Percentiles rank a stretch among this genome's conserved stretches.
These are phyloP conservation scores for Mycogone perniciosa DNA, from an alignment of 2,329 filamentous ascomycete genomes.

Conservation along the genomic window DNA sequence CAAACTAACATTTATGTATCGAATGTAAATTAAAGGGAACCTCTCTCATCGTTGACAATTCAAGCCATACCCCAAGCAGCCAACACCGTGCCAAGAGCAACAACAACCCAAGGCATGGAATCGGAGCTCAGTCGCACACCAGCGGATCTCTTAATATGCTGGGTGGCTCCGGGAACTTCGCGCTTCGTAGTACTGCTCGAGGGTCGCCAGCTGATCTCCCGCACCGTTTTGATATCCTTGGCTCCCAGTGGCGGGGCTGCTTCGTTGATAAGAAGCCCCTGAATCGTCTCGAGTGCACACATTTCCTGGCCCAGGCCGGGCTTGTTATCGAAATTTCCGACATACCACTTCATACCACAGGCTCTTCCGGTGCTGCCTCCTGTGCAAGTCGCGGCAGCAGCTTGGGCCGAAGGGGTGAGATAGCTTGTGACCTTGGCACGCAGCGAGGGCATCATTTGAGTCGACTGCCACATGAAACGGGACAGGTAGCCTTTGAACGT, in stretches of 20 bases:
- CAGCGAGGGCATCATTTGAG: conserved; percentile 51
- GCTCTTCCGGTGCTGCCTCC: conserved; percentile 45
- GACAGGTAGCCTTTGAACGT: conserved; percentile 64
- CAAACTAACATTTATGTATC: not conserved
- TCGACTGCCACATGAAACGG: conserved; percentile 56
- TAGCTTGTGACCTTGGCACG: conserved; percentile 39
- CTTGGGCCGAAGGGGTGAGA: conserved; percentile 46
- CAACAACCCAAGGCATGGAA: not conserved
- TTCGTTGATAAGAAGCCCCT: conserved; percentile 47
- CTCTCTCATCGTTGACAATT: not conserved
- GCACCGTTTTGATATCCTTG: conserved; percentile 41
- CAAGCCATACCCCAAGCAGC: conserved; percentile 5
- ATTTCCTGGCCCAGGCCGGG: conserved; percentile 57
- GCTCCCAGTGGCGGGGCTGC: conserved; percentile 41
- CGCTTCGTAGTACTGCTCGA: not conserved
- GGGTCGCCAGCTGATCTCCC: conserved; percentile 19
- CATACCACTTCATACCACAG: conserved; percentile 60
- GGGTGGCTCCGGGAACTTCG: not conserved
- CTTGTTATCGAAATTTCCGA: conserved; percentile 47
- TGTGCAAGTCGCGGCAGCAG: conserved; percentile 51
- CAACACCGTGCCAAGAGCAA: not conserved
- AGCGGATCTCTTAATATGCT: conserved; percentile 1
- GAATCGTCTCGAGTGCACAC: conserved; percentile 57
- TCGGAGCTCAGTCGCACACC: not conserved
- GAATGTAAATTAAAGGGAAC: not conserved